Percentiles rank a stretch among this genome's conserved stretches.
These are phyloP conservation scores for Giardia muris DNA, from an alignment of 208 protist species.

Conservation along the genomic window DNA sequence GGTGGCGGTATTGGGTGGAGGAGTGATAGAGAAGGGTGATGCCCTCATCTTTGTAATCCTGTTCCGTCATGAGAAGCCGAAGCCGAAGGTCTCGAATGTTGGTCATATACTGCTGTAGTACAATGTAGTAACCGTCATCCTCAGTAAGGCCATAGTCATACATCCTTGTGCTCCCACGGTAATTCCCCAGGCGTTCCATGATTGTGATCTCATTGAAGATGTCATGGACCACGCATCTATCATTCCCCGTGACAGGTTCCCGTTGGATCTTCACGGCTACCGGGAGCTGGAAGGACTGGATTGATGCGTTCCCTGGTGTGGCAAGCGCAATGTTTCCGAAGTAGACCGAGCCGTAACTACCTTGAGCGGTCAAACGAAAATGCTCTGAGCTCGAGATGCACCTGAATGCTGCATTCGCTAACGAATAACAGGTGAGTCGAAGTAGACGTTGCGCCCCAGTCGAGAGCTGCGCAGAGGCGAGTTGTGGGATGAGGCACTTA, in stretches of 20 bases:
- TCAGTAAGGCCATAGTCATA: conserved; percentile 57
- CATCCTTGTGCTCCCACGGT: conserved; percentile 47
- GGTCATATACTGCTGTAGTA: conserved; percentile 54
- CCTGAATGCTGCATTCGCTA: conserved; percentile 39
- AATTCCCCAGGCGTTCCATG: conserved; percentile 48
- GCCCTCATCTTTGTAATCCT: conserved; percentile 30
- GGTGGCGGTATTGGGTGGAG: conserved; percentile 46
- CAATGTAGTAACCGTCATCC: conserved; percentile 56
- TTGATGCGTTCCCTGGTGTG: neutral
- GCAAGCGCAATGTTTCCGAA: neutral
- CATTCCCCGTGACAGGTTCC: conserved; percentile 37
- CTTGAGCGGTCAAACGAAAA: conserved; percentile 38
- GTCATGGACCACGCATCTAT: conserved; percentile 53
- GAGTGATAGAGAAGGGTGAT: conserved; percentile 44
- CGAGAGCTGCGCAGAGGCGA: conserved; percentile 37
- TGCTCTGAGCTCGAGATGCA: conserved; percentile 32
- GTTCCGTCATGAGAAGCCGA: neutral
- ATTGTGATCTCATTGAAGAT: conserved; percentile 56
- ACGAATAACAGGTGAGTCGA: conserved; percentile 43
- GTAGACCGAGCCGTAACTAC: conserved; percentile 51
- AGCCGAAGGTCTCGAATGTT: conserved; percentile 48
- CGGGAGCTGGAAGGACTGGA: neutral
- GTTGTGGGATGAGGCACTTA: neutral
- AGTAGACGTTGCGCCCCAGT: conserved; percentile 36
- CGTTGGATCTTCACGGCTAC: conserved; percentile 21